phyloP scores from a whole-genome alignment of 352 stramenopile genomes.

The Globisporangium viniferum region DNA sequence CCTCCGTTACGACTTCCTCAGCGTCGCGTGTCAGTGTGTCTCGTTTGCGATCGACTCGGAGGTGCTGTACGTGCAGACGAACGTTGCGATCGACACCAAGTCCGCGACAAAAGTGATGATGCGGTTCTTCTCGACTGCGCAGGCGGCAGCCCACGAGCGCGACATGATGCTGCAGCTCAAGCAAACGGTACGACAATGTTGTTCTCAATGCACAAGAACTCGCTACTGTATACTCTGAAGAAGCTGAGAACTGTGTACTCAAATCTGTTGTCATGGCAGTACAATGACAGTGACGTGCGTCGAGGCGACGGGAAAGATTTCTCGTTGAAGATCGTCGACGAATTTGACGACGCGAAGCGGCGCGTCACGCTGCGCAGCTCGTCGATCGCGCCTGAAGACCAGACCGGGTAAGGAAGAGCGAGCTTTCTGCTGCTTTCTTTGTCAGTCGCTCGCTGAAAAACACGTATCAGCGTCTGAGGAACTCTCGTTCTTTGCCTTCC shows the following conservation, averaged over 20 bases:
- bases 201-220: too few species aligned
- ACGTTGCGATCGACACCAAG: constrained; percentile 56
- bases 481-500: neutral
- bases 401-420: constrained; percentile 39
- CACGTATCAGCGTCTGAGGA: neutral
- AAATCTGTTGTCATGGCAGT: neutral
- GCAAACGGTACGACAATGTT: constrained; percentile 25
- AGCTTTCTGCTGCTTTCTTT: neutral
- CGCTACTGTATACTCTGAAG: neutral
- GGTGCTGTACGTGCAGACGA: constrained; percentile 38
- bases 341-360: constrained; percentile 60
- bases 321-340: constrained; percentile 29
- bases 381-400: constrained; percentile 38
- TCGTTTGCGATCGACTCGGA: constrained; percentile 39
- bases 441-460: neutral
- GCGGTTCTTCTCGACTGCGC: constrained; percentile 48
- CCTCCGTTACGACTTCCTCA: constrained; percentile 63
- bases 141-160: constrained; percentile 36
- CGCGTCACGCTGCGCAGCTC: constrained; percentile 35
- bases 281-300: neutral
- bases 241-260: neutral
- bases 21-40: constrained; percentile 25
- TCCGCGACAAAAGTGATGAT: constrained; percentile 51
- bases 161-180: constrained; percentile 38
- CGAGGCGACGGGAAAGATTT: constrained; percentile 17